Evolutionary conservation across 2,329 filamentous ascomycete species (phyloP), one percentile per base, ranked within the genome.

Genomic region (Botrytis sinoallii): DNA sequence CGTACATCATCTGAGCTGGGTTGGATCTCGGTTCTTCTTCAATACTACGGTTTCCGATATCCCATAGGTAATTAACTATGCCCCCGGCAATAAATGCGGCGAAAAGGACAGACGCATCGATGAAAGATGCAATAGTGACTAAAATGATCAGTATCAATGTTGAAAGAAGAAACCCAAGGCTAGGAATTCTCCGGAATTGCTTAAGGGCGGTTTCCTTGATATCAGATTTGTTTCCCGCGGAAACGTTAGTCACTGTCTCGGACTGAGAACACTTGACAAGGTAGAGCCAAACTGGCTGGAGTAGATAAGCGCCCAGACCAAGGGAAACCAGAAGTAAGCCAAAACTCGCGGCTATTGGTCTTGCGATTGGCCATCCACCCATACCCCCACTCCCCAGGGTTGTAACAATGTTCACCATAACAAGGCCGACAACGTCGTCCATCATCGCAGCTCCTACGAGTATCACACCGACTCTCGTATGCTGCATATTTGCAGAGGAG

Each of bases 391-490:
- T 42, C 10, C 81, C 91, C 0, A 95, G 83, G 65, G 90, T 90
- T 0, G 91, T 88, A 35, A 96, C 91, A 64, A 95, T 87, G 76
- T 93, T 89, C 0, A 94, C 91, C 88, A 95, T 92, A 12, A 95
- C 88, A 16, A 95, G 83, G 0, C 92, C 92, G 1, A 93, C 87
- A 0, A 95, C 90, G 82, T 96, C 93, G 79, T 96, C 93, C 83
- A 96, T 88, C 88, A 96, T 93, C 0, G 93, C 93, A 1, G 92
- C 92, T 74, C 88, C 90, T 3, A 88, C 88, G 0, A 94, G 85
- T 0, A 96, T 88, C 14, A 82, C 89, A 73, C 83, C 93, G 0
- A 91, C 80, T 2, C 88, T 82, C 14, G 86, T 89, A 2, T 83
- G 80, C n/a, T 83, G 83, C 18, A 91, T 81, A 2, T 85, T 85